Percentiles rank a stretch among this genome's conserved stretches.
Evolutionary conservation across 176 grass and related monocot species (phyloP).

Genomic region (Cenchrus purpureus): DNA sequence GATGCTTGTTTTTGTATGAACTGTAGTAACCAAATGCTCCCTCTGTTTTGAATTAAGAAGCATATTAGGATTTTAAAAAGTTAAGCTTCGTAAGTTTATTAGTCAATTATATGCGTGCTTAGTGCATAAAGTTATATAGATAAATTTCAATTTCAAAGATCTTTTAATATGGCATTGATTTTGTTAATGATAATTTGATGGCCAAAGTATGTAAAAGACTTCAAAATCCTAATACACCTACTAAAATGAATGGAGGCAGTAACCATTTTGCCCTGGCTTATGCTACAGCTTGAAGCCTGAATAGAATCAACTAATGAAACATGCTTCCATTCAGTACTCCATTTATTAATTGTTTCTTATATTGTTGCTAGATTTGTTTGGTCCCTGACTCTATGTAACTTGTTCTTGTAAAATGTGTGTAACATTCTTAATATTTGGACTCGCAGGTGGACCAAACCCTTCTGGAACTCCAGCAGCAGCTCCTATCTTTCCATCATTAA

Average conservation of each 20-base stretch:
- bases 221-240: too few relatives aligned
- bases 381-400: constrained; percentile 15
- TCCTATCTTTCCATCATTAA: constrained; percentile 29
- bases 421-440: constrained; percentile 39
- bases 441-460: constrained; percentile 74
- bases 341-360: constrained; percentile 20
- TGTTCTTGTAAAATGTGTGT: constrained; percentile 1
- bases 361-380: constrained; percentile 28
- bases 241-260: too few relatives aligned
- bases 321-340: background rate
- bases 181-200: too few relatives aligned
- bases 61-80: too few relatives aligned
- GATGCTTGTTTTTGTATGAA: constrained; percentile 29
- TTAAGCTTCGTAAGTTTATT: too few relatives aligned
- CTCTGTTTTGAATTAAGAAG: too few relatives aligned
- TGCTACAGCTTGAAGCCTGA: background rate
- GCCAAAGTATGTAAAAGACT: too few relatives aligned
- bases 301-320: constrained; percentile 16
- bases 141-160: too few relatives aligned
- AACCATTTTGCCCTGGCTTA: background rate
- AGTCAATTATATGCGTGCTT: too few relatives aligned
- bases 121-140: too few relatives aligned
- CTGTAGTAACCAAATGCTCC: background rate
- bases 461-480: constrained; percentile 48
- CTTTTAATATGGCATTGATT: too few relatives aligned